Base-by-base conservation (phyloP, 352 stramenopile species). In the Peronospora belbahrii region DNA sequence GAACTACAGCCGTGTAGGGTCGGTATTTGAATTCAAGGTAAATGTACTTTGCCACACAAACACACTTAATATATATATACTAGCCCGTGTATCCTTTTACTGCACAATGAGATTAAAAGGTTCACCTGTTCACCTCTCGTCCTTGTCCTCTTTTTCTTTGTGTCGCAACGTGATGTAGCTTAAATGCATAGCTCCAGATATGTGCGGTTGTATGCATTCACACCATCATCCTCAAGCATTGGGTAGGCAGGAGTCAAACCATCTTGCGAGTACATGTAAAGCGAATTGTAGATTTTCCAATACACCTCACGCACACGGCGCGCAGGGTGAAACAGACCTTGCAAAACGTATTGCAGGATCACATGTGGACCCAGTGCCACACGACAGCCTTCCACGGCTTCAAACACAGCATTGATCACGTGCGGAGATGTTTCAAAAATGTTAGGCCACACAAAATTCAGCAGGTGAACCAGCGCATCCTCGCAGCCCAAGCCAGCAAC, bases 401-500 rank as follows among this genome's bases (percentile, higher is more conserved):
- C 95, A 54, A 98, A 97, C 14, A 98, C 95, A 4, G 96, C 96
- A 59, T 98, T 97, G 57, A 99, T 98, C 36, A 99, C 93, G 67
- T 99, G 97, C 13, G 96, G 84, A 51, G 95, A 97, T 43, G 96
- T 96, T 68, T 99, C 96, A 58, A 99, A 99, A 56, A 99, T 97
- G 70, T 99, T 99, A 14, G 96, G 97, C 95, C 95, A 99, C n/a
- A 99, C 95, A 61, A 95, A 98, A 67, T 99, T 99, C 4, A 99
- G 74, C 42, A 99, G 62, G 68, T 99, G 96, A 49, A 97, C 54
- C 31, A 99, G 67, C 13, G 94, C 96, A 67, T 99, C 97, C 72
- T 99, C 97, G 57, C 96, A 99, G 13, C 96, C 95, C 31, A 98
- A 76, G 17, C 95, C 94, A 13, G 87, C 75, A 30, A 99, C 96